These are phyloP conservation scores for Wickerhamiella shivajii DNA, from an alignment of 805 yeast species.

Conservation along the genomic window DNA sequence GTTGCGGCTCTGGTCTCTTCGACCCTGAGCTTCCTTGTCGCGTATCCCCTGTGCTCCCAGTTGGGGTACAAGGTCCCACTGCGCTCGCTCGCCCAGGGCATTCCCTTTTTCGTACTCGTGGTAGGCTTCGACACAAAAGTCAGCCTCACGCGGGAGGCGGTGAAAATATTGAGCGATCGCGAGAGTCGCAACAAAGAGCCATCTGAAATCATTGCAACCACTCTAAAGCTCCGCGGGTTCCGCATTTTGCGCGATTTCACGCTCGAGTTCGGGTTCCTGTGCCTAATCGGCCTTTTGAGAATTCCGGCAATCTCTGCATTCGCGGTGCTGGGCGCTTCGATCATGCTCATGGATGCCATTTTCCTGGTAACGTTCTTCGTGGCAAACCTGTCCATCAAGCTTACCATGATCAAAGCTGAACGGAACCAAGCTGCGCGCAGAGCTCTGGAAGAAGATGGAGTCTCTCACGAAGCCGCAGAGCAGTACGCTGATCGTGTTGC, in stretches of 20 bases:
- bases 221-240: constrained; percentile 25
- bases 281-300: constrained; percentile 39
- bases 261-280: constrained; percentile 55
- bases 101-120: constrained; percentile 84
- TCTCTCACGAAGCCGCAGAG: constrained; percentile 57
- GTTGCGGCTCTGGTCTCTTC: constrained; percentile 66
- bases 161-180: constrained; percentile 21
- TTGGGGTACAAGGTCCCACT: constrained; percentile 52
- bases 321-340: constrained; percentile 56
- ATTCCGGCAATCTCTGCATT: constrained; percentile 68
- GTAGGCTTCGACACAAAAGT: constrained; percentile 85
- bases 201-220: constrained; percentile 31
- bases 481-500: constrained; percentile 36
- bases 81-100: constrained; percentile 69
- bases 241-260: constrained; percentile 57
- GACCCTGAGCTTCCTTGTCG: constrained; percentile 69
- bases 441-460: constrained; percentile 87
- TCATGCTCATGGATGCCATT: constrained; percentile 55
- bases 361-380: constrained; percentile 69
- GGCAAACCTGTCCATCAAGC: constrained; percentile 71
- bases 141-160: constrained; percentile 38
- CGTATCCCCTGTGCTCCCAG: constrained; percentile 45
- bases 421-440: constrained; percentile 62
- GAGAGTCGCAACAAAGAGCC: constrained; percentile 22
- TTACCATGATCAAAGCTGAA: constrained; percentile 77